A percentile compares a stretch with the other conserved stretches of the same genome.
Evolutionary conservation across 306 rosid species (phyloP).

Genomic region (Vigna angularis): DNA sequence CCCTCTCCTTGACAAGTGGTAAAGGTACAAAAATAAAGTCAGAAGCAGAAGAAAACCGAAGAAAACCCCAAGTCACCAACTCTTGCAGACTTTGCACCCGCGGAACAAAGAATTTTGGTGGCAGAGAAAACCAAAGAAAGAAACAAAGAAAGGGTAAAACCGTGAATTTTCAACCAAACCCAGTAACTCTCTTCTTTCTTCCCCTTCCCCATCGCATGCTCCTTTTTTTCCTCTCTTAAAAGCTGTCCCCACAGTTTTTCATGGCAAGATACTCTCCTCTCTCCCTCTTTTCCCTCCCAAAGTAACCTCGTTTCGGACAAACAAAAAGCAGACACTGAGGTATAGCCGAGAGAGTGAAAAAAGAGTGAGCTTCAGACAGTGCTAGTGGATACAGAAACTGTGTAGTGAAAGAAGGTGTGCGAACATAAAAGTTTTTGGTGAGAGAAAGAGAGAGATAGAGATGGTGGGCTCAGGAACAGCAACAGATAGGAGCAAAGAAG

Average conservation of each 20-base stretch:
- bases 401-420: slow-evolving; percentile 28
- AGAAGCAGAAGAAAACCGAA: background rate
- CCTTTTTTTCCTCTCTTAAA: slow-evolving; percentile 25
- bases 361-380: slow-evolving; percentile 7
- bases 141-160: slow-evolving; percentile 40
- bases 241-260: slow-evolving; percentile 50
- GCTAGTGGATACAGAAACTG: slow-evolving; percentile 22
- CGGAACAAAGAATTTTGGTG: background rate
- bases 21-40: slow-evolving; percentile 40
- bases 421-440: slow-evolving; percentile 24
- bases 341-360: background rate
- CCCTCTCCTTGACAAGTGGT: slow-evolving; percentile 20
- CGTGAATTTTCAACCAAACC: background rate
- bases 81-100: slow-evolving; percentile 35
- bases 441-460: slow-evolving; percentile 49
- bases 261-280: slow-evolving; percentile 39
- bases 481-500: slow-evolving; percentile 94
- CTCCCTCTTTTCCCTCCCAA: slow-evolving; percentile 35
- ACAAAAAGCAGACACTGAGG: slow-evolving; percentile 24
- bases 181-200: background rate
- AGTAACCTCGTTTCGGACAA: slow-evolving; percentile 57
- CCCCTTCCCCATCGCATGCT: slow-evolving; percentile 4
- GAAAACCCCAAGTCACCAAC: slow-evolving; percentile 26
- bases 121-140: background rate
- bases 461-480: slow-evolving; percentile 98